Base-by-base conservation (phyloP, 2,329 filamentous ascomycete genomes). In the Ophiostoma fasciatum region DNA sequence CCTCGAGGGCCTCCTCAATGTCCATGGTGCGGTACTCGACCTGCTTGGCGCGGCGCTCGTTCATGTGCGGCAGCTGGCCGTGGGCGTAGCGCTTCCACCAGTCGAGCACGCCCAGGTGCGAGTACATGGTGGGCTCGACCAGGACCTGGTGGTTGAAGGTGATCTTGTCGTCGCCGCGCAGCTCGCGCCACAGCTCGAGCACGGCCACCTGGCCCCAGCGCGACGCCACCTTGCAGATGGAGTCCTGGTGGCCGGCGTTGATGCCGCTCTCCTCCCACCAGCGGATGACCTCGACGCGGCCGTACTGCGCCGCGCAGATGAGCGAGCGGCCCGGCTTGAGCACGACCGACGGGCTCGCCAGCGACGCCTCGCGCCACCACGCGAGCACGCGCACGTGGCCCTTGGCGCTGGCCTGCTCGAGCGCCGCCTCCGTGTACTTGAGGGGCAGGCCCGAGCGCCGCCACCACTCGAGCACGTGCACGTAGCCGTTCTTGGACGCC, bases 1-100 rank as follows among this genome's bases (percentile, higher is more conserved):
- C 87, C 53, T 94, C 87, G 27, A 94, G 66, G 1, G 87, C 87
- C 58, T 94, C 88, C 54, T 94, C 87, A 42, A 96, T 90, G 55
- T 93, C 85, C 55, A 85, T 94, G 1, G 84, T 93, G 55, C 88
- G 87, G 57, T 94, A 94, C 55, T 93, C 84, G 19, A 94, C 85
- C 35, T 72, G 69, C 46, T 87, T 66, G 0, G 76, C 74, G 43
- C 61, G 61, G 22, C 64, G 58, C 13, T 67, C 68, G 28, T 63
- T 57, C 68, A 64, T 71, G 28, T 62, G 66, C 1, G 61, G 61
- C 22, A 71, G 58, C 48, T 67, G 62, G 33, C 70, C 64, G 36
- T 68, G 60, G 7, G 71, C 69, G 47, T 77, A 80, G 36, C 66
- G 67, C 50, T 82, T 80, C 87, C 88, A 94, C 88, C 88, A 94